Conservation (phyloP, 371 early-diverging fungal species). For the Mucor circinelloides region DNA sequence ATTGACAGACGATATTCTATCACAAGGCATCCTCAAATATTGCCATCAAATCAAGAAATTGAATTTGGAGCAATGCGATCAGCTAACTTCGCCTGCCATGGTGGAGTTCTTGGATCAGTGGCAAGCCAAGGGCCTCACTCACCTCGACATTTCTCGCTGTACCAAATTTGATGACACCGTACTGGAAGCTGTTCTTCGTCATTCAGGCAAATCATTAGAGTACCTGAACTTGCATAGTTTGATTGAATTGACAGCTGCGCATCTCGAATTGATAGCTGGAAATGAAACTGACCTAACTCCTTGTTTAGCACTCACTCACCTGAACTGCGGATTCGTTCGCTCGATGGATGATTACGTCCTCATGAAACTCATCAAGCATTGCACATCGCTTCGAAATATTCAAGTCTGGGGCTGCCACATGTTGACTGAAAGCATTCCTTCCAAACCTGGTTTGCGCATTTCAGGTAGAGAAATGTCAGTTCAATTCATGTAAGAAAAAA, state of each 20-base stretch:
- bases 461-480: constrained; percentile 7
- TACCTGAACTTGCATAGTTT: constrained; percentile 72
- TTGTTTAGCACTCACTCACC: constrained; percentile 47
- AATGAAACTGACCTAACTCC: constrained; percentile 6
- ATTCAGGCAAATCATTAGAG: constrained; percentile 60
- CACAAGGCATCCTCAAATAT: constrained; percentile 55
- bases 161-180: constrained; percentile 59
- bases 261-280: constrained; percentile 50
- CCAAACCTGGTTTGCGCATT: not conserved
- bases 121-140: constrained; percentile 46
- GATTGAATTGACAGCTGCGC: constrained; percentile 61
- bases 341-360: constrained; percentile 73
- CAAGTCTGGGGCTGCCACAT: constrained; percentile 74
- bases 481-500: not conserved
- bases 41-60: constrained; percentile 60
- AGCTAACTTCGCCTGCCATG: constrained; percentile 63
- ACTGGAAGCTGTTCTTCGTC: constrained; percentile 58
- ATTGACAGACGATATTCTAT: constrained; percentile 54
- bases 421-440: not conserved
- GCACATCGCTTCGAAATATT: constrained; percentile 51
- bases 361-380: constrained; percentile 47
- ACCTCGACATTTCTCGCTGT: constrained; percentile 59
- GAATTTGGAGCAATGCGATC: constrained; percentile 55
- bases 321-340: constrained; percentile 77
- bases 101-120: constrained; percentile 57